A percentile compares a stretch with the other conserved stretches of the same genome.
Conservation (phyloP, 2,329 filamentous ascomycete genomes). For the Sporothrix dimorphospora region DNA sequence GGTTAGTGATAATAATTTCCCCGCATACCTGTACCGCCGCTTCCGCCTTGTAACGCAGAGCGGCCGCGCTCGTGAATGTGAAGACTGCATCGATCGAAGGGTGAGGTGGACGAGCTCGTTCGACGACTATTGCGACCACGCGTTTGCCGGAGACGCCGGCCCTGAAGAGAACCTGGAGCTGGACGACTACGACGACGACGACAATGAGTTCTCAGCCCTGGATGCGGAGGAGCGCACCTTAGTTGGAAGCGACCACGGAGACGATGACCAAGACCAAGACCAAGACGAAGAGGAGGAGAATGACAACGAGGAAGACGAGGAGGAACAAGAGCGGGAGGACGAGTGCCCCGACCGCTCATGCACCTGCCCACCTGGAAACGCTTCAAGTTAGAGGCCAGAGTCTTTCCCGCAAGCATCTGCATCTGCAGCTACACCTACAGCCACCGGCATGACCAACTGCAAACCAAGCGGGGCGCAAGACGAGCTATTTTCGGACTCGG, state of each 20-base stretch:
- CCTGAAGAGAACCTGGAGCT: neutral
- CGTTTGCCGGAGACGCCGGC: neutral
- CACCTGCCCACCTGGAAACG: neutral
- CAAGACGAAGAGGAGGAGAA: neutral
- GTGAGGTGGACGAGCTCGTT: neutral
- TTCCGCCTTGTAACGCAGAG: neutral
- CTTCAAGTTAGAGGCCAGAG: neutral
- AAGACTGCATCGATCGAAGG: neutral
- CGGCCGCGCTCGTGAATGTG: neutral
- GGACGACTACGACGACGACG: neutral
- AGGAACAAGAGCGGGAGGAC: neutral
- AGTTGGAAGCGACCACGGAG: neutral
- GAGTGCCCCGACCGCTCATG: neutral
- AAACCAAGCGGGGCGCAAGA: constrained; percentile 21
- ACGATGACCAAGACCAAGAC: neutral
- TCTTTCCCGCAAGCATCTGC: neutral
- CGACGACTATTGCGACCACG: neutral
- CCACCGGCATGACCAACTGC: neutral
- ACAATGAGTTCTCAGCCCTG: neutral
- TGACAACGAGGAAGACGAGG: neutral
- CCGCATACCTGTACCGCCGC: neutral
- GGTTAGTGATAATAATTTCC: constrained; percentile 52
- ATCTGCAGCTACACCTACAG: neutral
- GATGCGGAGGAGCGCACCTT: neutral
- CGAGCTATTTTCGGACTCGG: neutral